These are phyloP conservation scores for Saitozyma sp. DNA, from an alignment of 768 basidiomycete species.

Conservation along the genomic window DNA sequence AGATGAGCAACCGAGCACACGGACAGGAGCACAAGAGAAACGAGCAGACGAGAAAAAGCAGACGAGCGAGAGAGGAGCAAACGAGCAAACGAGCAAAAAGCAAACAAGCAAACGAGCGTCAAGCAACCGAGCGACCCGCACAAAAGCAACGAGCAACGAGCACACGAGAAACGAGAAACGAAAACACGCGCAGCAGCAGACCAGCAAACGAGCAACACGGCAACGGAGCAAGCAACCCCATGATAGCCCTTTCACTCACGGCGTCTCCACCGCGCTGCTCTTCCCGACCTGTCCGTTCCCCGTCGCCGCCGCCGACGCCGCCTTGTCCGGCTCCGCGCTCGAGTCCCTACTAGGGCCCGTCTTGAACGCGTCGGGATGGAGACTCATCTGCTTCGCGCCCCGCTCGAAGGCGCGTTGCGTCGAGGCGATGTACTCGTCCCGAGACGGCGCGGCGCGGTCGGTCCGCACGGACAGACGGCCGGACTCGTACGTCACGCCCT, in stretches of 20 bases:
- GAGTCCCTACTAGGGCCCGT: conserved; percentile 6
- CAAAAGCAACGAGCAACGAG: too few relatives aligned
- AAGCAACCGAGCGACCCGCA: too few relatives aligned
- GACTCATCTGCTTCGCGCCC: conserved; percentile 34
- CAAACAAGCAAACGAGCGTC: too few relatives aligned
- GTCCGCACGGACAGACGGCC: conserved; percentile 31
- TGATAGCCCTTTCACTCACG: conserved; percentile 14
- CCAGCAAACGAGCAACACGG: conserved; percentile 3
- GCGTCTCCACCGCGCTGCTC: conserved; percentile 20
- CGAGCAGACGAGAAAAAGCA: too few relatives aligned
- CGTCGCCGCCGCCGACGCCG: not conserved
- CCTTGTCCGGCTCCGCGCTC: not conserved
- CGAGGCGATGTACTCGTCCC: conserved; percentile 39
- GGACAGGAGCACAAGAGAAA: too few relatives aligned
- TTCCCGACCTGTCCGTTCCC: not conserved
- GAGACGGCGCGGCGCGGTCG: conserved; percentile 29
- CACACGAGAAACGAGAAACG: too few relatives aligned
- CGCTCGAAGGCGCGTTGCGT: conserved; percentile 38
- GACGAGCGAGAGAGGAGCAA: too few relatives aligned
- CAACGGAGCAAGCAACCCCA: not conserved
- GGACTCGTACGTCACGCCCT: conserved; percentile 29
- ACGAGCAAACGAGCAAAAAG: too few relatives aligned
- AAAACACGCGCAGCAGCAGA: too few relatives aligned
- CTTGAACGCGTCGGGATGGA: conserved; percentile 40
- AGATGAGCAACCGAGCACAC: too few relatives aligned